Evolutionary conservation across 202 grass and related monocot species (phyloP), one percentile per base, ranked within the genome.

Genomic region (Hordeum pubiflorum): DNA sequence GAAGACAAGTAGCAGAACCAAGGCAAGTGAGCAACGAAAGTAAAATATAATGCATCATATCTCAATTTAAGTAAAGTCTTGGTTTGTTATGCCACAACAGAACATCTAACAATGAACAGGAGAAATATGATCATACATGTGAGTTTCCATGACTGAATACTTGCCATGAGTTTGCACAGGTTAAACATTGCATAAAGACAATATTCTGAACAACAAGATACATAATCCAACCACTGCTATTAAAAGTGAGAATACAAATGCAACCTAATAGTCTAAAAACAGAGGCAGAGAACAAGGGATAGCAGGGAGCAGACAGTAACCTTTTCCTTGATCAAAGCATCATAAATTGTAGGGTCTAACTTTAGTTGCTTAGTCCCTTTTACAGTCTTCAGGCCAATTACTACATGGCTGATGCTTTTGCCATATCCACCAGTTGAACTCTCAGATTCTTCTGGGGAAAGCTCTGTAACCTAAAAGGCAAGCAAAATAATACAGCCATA

Each of bases 271-370:
- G 9, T 75, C 13, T 69, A 79, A 13, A 33, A 36, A 60, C 24
- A 52, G 58, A 56, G 27, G 34, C 6, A 72, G 23, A 70, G 39
- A 70, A 3, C 22, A 56, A 38, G 2, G 20, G 2, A n/a, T n/a
- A 3, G 17, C 58, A 10, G 41, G 17, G 77, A 24, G 9, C 4
- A 61, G 20, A 22, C 8, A 71, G 20, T 71, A 58, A 97, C 96
- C 92, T 96, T 99, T 99, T 99, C 92, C 83, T 95, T 99, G 65
- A 99, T 93, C 82, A 99, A 85, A 78, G 92, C 96, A 76, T 97
- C 96, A 79, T 99, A 99, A 87, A 99, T 85, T 68, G 96, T 91
- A 86, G 96, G 85, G 74, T 95, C 92, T 55, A 99, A 82, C 83
- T 95, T 99, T 83, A 99, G 72, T 79, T 95, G 96, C 72, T 99